These are phyloP conservation scores for Populus alba DNA, from an alignment of 345 rosid species.

Conservation along the genomic window DNA sequence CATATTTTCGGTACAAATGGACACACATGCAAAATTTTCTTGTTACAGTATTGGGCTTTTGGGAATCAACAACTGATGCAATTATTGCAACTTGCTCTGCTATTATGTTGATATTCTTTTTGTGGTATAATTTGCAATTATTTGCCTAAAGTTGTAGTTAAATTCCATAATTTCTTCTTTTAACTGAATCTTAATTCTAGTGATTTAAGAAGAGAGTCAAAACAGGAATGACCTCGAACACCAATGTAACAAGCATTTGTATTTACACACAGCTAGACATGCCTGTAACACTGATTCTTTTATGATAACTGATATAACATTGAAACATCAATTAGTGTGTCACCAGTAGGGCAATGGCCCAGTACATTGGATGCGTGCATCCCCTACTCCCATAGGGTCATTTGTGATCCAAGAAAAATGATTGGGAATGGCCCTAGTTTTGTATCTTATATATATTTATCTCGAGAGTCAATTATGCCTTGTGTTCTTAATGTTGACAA, in stretches of 20 bases:
- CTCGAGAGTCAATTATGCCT: no score
- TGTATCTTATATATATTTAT: no score
- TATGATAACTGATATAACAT: neutral
- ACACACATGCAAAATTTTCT: neutral
- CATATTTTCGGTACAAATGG: no score
- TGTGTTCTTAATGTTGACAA: no score
- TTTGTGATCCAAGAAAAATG: neutral
- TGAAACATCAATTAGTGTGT: neutral
- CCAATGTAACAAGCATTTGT: no score
- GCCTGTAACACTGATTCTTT: no score
- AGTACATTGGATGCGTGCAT: neutral
- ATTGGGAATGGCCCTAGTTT: no score
- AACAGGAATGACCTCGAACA: no score
- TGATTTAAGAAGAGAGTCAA: no score
- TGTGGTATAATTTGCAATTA: neutral
- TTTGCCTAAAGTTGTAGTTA: neutral
- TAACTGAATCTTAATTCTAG: neutral
- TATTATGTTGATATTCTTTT: neutral
- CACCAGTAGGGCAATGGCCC: neutral
- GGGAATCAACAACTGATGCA: conserved; percentile 1
- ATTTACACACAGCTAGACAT: no score
- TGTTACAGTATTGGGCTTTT: neutral
- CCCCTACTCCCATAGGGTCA: neutral
- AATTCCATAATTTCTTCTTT: neutral
- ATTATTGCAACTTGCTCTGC: neutral